Base-by-base conservation (phyloP, 2,329 filamentous ascomycete species). In the Pseudocercospora crystallina region DNA sequence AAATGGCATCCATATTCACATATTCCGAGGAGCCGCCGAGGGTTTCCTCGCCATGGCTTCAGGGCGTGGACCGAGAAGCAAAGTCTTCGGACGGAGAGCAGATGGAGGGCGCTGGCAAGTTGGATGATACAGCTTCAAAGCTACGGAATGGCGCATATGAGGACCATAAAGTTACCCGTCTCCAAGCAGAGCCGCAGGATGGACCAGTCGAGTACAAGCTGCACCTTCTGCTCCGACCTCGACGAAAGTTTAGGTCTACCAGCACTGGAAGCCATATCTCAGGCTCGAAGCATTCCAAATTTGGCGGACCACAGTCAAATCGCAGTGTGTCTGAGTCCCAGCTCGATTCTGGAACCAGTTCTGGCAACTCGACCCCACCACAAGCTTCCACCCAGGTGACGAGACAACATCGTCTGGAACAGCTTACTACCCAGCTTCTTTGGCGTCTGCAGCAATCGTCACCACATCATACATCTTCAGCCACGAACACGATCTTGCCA, bases 151-250 rank as follows among this genome's bases (percentile, higher is more conserved):
- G 47, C 34, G 43, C 53, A 38, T 14, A 49, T 15, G 47, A 33
- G 31, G 47, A 51, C 10, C 40, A 54, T 17, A 52, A 44, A 13
- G 81, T 94, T 39, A 86, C 84, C 38, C 89, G 86, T 64, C 75
- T 99, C 12, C 86, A 91, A 57, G 86, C 92, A 10, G 94, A 99
- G 69, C 92, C 92, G 5, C 91, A 97, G 66, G 86, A 95, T 57
- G 94, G 94, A 0, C 90, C 94, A 13, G 95, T 89, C 0, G 94
- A 99, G 72, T 99, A 99, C 73, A 99, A 99, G 70, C 74, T 99
- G 37, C 94, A 97, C 71, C 76, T 99, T 5, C 79, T 97, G 5
- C 75, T 96, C 44, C 84, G 90, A 32, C 85, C 87, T 12, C 81
- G 92, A 51, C 81, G 90, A 54, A 82, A 81, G 5, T 95, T 91